phyloP scores from a whole-genome alignment of 2,329 filamentous ascomycete species.

The Aspergillus proliferans region DNA sequence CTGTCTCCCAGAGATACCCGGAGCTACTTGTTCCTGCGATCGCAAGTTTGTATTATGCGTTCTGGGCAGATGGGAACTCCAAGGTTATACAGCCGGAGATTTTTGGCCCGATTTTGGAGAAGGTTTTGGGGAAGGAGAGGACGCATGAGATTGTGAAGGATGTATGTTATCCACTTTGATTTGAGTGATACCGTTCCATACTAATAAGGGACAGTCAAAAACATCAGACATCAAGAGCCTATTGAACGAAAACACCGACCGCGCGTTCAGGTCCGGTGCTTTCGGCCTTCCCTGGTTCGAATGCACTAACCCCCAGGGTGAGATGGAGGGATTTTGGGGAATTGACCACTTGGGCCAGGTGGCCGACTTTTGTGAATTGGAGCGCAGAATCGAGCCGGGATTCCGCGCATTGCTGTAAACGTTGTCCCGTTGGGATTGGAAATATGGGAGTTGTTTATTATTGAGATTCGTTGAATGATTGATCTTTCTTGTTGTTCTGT shows the following conservation, averaged over 20 bases:
- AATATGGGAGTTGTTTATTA: background rate
- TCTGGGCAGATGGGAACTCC: constrained; percentile 46
- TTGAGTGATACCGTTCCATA: background rate
- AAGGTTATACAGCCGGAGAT: constrained; percentile 42
- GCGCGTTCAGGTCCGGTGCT: constrained; percentile 48
- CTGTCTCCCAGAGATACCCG: constrained; percentile 40
- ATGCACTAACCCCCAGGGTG: constrained; percentile 49
- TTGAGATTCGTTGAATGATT: background rate
- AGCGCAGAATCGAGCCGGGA: constrained; percentile 27
- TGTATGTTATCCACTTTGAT: constrained; percentile 20
- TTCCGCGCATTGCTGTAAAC: constrained; percentile 24
- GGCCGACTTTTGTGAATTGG: constrained; percentile 47
- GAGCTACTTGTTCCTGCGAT: constrained; percentile 37
- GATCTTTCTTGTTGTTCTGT: constrained; percentile 1
- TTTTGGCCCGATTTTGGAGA: constrained; percentile 39
- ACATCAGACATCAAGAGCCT: constrained; percentile 41
- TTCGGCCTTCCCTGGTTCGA: constrained; percentile 58
- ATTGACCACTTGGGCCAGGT: constrained; percentile 56
- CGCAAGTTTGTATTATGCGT: constrained; percentile 44
- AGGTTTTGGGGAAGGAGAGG: constrained; percentile 41
- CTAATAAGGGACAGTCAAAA: constrained; percentile 12
- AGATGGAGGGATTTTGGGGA: constrained; percentile 54
- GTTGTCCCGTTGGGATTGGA: background rate
- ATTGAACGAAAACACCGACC: constrained; percentile 46
- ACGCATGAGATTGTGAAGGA: constrained; percentile 37